phyloP scores from a whole-genome alignment of 441 rosid genomes.

The Erodium texanum region DNA sequence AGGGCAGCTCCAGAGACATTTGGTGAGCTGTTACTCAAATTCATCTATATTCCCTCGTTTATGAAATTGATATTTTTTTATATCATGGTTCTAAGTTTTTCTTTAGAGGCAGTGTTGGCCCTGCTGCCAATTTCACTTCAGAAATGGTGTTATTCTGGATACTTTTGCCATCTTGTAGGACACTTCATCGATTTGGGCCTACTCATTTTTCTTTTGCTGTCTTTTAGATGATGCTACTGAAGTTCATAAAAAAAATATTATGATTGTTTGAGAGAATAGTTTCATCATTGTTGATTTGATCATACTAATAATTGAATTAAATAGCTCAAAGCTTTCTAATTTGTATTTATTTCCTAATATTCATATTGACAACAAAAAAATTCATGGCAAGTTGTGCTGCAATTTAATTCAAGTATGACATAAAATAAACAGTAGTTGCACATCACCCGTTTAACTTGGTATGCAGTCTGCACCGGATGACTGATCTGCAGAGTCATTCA shows the following conservation, averaged over 20 bases:
- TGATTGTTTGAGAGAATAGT: too few species aligned
- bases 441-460: too few species aligned
- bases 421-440: too few species aligned
- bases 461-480: too few species aligned
- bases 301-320: neutral
- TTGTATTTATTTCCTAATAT: neutral
- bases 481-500: too few species aligned
- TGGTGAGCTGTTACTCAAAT: constrained; percentile 52
- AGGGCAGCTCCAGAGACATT: constrained; percentile 98
- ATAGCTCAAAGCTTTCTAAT: neutral
- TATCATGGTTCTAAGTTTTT: neutral
- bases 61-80: neutral
- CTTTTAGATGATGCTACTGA: neutral
- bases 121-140: neutral
- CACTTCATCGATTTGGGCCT: too few species aligned
- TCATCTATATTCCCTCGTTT: constrained; percentile 8
- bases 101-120: neutral
- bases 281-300: neutral
- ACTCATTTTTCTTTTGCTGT: too few species aligned
- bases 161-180: too few species aligned
- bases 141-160: too few species aligned
- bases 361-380: too few species aligned
- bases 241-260: neutral
- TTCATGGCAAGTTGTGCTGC: too few species aligned
- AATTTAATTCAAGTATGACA: too few species aligned